Evolutionary conservation across 352 stramenopile genomes (phyloP).

Genomic region (Phytophthora uliginosa): DNA sequence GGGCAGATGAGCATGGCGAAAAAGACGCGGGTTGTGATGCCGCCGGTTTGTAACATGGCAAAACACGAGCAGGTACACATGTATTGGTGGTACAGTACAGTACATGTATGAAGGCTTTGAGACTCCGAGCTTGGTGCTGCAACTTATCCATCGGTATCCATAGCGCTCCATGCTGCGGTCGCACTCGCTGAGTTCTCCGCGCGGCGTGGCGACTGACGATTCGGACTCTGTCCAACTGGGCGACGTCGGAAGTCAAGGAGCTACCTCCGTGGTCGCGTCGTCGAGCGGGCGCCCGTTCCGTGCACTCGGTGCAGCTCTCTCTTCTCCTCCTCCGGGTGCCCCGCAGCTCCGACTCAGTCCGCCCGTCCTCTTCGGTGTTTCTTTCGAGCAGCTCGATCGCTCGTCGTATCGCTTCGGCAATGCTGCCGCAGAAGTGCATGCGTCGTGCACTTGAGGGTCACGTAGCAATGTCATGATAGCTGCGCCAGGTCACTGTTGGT

Average conservation of each 20-base stretch:
- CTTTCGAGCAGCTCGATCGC: constrained; percentile 22
- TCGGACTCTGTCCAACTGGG: constrained; percentile 22
- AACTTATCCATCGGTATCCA: not conserved
- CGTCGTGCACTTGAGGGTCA: constrained; percentile 12
- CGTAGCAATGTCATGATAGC: not conserved
- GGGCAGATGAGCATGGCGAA: not conserved
- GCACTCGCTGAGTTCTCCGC: not conserved
- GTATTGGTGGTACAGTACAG: too few relatives aligned
- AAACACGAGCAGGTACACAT: not conserved
- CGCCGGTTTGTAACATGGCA: not conserved
- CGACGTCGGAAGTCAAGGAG: constrained; percentile 32
- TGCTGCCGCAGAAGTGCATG: not conserved
- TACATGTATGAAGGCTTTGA: not conserved
- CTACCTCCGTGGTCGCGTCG: constrained; percentile 23
- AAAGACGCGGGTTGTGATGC: not conserved
- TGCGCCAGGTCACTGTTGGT: too few relatives aligned
- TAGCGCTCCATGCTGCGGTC: not conserved
- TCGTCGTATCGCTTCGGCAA: not conserved
- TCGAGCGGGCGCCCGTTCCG: constrained; percentile 14
- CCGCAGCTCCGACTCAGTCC: constrained; percentile 9
- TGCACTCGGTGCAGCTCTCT: constrained; percentile 20
- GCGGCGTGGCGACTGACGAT: constrained; percentile 9
- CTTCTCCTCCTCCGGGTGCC: constrained; percentile 13
- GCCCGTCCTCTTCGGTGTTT: constrained; percentile 24
- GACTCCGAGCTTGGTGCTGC: not conserved